phyloP scores from a whole-genome alignment of 805 yeast species.

The Ogataea methanolica region DNA sequence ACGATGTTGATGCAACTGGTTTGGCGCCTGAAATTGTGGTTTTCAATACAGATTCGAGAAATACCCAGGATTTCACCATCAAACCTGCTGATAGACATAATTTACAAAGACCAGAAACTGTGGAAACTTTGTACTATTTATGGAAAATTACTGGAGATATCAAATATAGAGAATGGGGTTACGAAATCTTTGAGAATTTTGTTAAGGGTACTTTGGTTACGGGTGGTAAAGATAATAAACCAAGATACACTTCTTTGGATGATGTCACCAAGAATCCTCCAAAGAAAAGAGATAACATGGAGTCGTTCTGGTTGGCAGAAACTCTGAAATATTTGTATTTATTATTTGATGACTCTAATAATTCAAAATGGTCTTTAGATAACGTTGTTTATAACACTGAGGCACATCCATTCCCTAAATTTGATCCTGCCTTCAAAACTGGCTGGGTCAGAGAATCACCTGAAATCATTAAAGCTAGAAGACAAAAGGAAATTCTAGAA shows the following conservation, averaged over 20 bases:
- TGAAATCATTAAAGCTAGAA: background rate
- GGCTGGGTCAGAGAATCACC: conserved; percentile 48
- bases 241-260: conserved; percentile 53
- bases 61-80: conserved; percentile 54
- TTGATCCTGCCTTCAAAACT: conserved; percentile 51
- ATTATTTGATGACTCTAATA: conserved; percentile 63
- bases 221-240: conserved; percentile 42
- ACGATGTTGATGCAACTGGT: conserved; percentile 65
- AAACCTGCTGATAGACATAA: conserved; percentile 76
- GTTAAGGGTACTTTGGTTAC: conserved; percentile 51
- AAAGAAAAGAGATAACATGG: conserved; percentile 66
- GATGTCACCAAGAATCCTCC: conserved; percentile 62
- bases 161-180: conserved; percentile 85
- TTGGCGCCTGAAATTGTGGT: conserved; percentile 85
- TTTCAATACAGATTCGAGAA: conserved; percentile 55
- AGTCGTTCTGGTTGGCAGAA: conserved; percentile 92
- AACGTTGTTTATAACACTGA: conserved; percentile 83
- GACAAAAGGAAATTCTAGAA: background rate
- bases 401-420: conserved; percentile 87
- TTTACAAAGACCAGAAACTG: conserved; percentile 90
- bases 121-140: conserved; percentile 77
- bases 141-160: conserved; percentile 77
- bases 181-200: conserved; percentile 74
- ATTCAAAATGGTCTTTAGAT: conserved; percentile 57
- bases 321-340: conserved; percentile 82